Percentiles rank a stretch among this genome's conserved stretches.
phyloP scores from a whole-genome alignment of 495 filamentous ascomycete genomes.

The Penicillium subrubescens region DNA sequence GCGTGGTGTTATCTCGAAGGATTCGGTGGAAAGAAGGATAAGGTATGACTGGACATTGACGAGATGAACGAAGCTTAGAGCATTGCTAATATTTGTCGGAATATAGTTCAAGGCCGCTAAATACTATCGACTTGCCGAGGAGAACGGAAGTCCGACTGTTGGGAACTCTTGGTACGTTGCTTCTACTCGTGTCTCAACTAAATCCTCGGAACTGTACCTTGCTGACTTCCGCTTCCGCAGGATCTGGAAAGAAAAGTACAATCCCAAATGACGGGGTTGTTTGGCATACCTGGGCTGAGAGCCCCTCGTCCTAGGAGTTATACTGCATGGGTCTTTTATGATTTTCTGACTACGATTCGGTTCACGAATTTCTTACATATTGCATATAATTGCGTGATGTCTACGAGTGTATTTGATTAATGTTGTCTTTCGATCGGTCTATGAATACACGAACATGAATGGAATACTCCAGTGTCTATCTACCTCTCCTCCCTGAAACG shows the following conservation, averaged over 20 bases:
- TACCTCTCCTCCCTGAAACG: too few species aligned
- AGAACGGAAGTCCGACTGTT: slow-evolving; percentile 83
- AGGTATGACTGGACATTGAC: slow-evolving; percentile 63
- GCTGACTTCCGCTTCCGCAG: slow-evolving; percentile 46
- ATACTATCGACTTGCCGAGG: slow-evolving; percentile 91
- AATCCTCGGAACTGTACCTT: slow-evolving; percentile 1
- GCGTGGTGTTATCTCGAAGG: slow-evolving; percentile 96
- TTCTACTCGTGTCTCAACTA: neutral
- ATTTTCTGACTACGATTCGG: neutral
- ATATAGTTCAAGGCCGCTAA: slow-evolving; percentile 79
- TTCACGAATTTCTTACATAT: neutral
- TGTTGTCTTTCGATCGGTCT: neutral
- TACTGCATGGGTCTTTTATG: neutral
- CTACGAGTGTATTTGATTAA: neutral
- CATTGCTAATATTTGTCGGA: slow-evolving; percentile 16
- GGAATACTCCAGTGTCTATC: neutral
- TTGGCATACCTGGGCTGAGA: neutral
- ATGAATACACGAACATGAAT: neutral
- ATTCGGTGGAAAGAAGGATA: slow-evolving; percentile 94
- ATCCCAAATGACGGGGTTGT: slow-evolving; percentile 53
- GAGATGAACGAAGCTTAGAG: slow-evolving; percentile 8
- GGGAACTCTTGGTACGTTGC: slow-evolving; percentile 91
- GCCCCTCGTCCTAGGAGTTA: neutral
- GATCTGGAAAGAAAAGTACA: slow-evolving; percentile 98
- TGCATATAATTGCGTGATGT: neutral